Evolutionary conservation across 2,329 filamentous ascomycete species (phyloP), one percentile per base, ranked within the genome.

Genomic region (Ophiostoma populinum): DNA sequence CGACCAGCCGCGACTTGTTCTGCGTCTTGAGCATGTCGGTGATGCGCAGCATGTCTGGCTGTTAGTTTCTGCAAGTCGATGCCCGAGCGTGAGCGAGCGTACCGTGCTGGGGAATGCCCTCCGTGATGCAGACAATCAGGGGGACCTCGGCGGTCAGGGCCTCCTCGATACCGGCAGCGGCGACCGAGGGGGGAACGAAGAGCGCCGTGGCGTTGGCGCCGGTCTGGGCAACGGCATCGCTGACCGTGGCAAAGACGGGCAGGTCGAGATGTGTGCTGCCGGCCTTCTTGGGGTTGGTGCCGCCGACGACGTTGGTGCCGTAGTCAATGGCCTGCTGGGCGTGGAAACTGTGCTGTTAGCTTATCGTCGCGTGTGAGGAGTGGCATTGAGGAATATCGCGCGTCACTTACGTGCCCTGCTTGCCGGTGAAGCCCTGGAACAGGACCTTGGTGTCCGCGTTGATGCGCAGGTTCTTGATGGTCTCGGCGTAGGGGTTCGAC

Each of bases 211-310:
- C 87, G 45, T 71, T 86, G 45, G 90, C 87, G 53, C 83, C 82
- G 34, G 83, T 92, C 61, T 85, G 64, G 68, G 86, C 90, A 46
- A 92, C 74, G 44, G 81, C 90, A 37, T 98, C 85, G 48, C 63
- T 62, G 48, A 98, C 90, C 50, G 71, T 87, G 51, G 74, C 80
- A 62, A 95, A 98, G 52, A 98, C 90, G 40, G 90, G 90, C 48
- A 80, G 79, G 55, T 75, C 83, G 43, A 98, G 75, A 61, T 98
- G 90, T 55, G 74, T 77, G 51, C 72, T 63, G 53, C 90, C 90
- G 46, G 90, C 90, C 69, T 98, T 98, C 72, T 93, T 95, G 55
- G 90, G 90, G 67, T 95, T 95, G 54, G 87, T 95, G 55, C 90
- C 90, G 58, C 90, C 90, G 47, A 98, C 85, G 47, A 98, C 83